Evolutionary conservation across 108 stramenopile genomes (phyloP), one percentile per base, ranked within the genome.

Genomic region (Chaetoceros tenuissimus): DNA sequence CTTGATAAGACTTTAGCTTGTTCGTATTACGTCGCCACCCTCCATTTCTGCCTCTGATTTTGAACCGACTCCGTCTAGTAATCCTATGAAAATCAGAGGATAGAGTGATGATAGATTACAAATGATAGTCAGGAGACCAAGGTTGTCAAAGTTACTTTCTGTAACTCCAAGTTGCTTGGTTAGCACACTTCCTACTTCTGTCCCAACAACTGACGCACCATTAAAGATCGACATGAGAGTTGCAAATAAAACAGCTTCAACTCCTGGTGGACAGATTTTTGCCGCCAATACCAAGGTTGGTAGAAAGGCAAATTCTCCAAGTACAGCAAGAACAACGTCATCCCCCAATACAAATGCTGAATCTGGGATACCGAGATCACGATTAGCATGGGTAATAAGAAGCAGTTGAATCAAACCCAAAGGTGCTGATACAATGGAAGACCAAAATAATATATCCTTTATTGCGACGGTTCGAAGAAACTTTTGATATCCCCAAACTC

Each of bases 161-260:
- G 91, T 92, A 25, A 97, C 84, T 10, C 89, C 88, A 29, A 96
- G 63, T 8, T 57, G 3, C 44, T 86, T 88, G 24, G 96, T 97
- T 51, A 97, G 69, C 0, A 68, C 57, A 1, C 94, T 94, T 5
- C 96, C 94, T 8, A 95, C 49, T 61, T 97, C 96, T 10, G 85
- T 88, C 5, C 94, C 92, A 3, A 96, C 62, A 16, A 89, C 81
- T 1, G 76, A 82, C 2, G 91, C 94, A 13, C 84, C 90, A 67
- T 97, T 97, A 63, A 85, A 94, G 29, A 96, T 89, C 16, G 79
- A 81, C 96, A 97, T 97, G 50, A 97, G 68, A 21, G 87, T 82
- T 19, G 90, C 92, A 79, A 97, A 97, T 19, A 97, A 54, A 0
- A 95, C 93, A 18, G 94, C 95, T 69, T 97, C 96, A 1, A 96